Evolutionary conservation across 306 rosid species (phyloP).

Genomic region (Glycyrrhiza uralensis): DNA sequence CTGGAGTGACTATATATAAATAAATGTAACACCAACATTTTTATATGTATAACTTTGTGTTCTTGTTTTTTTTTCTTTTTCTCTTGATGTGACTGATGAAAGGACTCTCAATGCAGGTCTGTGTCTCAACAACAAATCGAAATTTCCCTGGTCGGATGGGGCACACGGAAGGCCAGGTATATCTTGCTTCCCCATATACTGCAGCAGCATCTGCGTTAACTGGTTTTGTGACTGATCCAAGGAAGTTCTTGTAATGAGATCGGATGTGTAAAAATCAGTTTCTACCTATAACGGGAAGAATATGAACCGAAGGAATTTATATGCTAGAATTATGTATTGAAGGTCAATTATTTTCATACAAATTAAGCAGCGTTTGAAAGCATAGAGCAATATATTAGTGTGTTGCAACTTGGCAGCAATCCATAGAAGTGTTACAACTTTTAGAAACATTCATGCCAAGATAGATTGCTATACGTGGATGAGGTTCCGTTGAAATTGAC

Average conservation of each 20-base stretch:
- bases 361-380: background rate
- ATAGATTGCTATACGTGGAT: background rate
- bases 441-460: background rate
- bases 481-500: background rate
- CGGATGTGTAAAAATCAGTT: background rate
- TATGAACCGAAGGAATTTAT: background rate
- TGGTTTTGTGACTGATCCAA: slow-evolving; percentile 78
- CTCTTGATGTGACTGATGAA: background rate
- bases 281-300: slow-evolving; percentile 5
- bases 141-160: slow-evolving; percentile 96
- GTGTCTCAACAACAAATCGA: slow-evolving; percentile 61
- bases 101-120: slow-evolving; percentile 49
- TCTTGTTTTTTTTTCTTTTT: background rate
- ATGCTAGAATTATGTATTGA: background rate
- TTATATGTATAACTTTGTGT: background rate
- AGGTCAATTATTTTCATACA: background rate
- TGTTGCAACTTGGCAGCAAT: background rate
- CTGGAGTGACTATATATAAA: background rate
- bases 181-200: slow-evolving; percentile 86
- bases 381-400: background rate
- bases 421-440: background rate
- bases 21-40: background rate
- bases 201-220: slow-evolving; percentile 96
- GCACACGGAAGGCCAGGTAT: slow-evolving; percentile 78
- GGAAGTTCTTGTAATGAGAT: slow-evolving; percentile 63